A percentile compares a stretch with the other conserved stretches of the same genome.
Conservation (phyloP, 1,284 basidiomycete species). For the Naganishia cerealis region DNA sequence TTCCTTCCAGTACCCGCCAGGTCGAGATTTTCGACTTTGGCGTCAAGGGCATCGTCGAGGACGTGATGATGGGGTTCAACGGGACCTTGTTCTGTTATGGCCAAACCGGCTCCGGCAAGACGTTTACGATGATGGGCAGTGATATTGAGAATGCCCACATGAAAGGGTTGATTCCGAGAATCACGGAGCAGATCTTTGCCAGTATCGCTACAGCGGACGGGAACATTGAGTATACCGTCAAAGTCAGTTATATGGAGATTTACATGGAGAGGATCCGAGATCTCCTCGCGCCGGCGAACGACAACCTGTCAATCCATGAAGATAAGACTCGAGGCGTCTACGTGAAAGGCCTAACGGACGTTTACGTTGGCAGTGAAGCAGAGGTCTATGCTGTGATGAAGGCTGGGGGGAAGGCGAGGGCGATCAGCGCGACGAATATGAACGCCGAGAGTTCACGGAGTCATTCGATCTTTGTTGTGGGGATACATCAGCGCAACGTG, state of each 20-base stretch:
- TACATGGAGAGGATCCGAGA: constrained; percentile 97
- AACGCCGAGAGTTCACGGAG: constrained; percentile 99
- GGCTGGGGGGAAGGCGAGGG: constrained; percentile 69
- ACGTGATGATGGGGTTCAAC: constrained; percentile 98
- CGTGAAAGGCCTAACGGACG: constrained; percentile 95
- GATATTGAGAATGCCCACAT: constrained; percentile 90
- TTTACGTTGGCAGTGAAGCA: constrained; percentile 92
- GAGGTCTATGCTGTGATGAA: constrained; percentile 99
- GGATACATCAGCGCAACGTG: constrained; percentile 93
- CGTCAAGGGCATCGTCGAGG: constrained; percentile 73
- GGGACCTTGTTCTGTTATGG: constrained; percentile 98
- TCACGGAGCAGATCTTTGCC: constrained; percentile 98
- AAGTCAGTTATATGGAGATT: constrained; percentile 99
- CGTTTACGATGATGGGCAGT: constrained; percentile 75
- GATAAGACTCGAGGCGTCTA: constrained; percentile 97
- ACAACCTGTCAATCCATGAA: constrained; percentile 97
- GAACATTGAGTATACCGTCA: constrained; percentile 96
- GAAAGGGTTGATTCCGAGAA: constrained; percentile 96
- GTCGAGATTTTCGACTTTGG: constrained; percentile 97
- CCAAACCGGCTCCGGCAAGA: constrained; percentile 96
- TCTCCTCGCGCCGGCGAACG: constrained; percentile 92
- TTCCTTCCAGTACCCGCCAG: constrained; percentile 88
- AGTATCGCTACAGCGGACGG: constrained; percentile 94
- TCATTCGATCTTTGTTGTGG: constrained; percentile 98
- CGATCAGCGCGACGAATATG: constrained; percentile 73